Base-by-base conservation (phyloP, 2,329 filamentous ascomycete genomes). In the Diplodia corticola region DNA sequence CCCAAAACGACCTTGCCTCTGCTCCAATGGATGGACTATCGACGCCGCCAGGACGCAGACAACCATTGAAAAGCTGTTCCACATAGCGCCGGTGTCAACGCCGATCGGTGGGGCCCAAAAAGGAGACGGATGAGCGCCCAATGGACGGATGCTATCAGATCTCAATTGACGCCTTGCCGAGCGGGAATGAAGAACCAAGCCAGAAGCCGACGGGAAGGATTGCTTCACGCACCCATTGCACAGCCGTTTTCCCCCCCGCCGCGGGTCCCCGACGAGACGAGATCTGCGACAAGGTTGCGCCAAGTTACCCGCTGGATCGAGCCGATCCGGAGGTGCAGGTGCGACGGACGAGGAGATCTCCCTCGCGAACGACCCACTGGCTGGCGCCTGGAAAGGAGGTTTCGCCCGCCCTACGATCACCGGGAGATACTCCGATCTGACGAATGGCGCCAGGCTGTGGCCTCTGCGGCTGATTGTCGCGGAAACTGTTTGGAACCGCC, bases 81-180 rank as follows among this genome's bases (percentile, higher is more conserved):
- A 24, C 24, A 48, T 20, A 5, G 37, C 17, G 7, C 24, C 55
- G 55, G 33, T 60, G 33, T 26, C 22, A 4, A 15, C 26, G 55
- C 22, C 55, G 55, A 60, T 60, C 40, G 48, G 55, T 60, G 55
- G 55, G 37, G 37, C 55, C 7, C 6, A 9, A 37, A 55, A 59
- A 26, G 37, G 35, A 22, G 40, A 44, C 40, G 9, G 35, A 48
- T 13, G 5, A 17, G 15, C 6, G 40, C 40, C 40, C 40, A 44
- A 20, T 44, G 9, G 6, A 20, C 12, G 40, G n/a, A n/a, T 44
- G 40, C 40, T 20, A 44, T 20, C 40, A 44, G 7, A 44, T 44
- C 40, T 44, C n/a, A 44, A 44, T 44, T 44, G 40, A 44, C 7
- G n/a, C 40, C n/a, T 20, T n/a, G 20, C 40, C 17, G 13, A 44